These are phyloP conservation scores for Aspergillus sclerotiicarbonarius DNA, from an alignment of 495 filamentous ascomycete species.

Conservation along the genomic window DNA sequence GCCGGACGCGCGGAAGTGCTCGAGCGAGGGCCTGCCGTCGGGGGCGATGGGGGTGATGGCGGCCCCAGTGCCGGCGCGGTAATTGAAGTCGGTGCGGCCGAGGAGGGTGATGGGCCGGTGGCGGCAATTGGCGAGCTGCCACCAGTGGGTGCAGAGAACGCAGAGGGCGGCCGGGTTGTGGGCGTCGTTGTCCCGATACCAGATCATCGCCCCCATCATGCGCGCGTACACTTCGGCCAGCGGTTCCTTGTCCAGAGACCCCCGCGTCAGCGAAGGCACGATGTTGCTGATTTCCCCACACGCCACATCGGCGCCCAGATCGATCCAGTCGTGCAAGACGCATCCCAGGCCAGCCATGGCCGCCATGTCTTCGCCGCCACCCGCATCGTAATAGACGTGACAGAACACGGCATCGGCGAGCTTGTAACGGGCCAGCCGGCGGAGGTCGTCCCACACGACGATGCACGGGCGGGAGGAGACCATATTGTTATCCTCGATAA, in stretches of 20 bases:
- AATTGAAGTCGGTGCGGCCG: not conserved
- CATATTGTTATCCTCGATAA: not conserved
- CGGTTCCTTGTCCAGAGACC: not conserved
- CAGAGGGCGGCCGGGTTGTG: not conserved
- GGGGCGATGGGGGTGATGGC: not conserved
- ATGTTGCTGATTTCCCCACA: not conserved
- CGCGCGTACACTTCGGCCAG: not conserved
- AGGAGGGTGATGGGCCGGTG: not conserved
- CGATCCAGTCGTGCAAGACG: not conserved
- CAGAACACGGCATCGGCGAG: not conserved
- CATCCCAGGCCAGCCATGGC: not conserved
- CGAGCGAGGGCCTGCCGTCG: not conserved
- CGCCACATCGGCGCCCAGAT: not conserved
- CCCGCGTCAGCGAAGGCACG: not conserved
- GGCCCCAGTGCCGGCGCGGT: not conserved
- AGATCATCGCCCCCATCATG: not conserved
- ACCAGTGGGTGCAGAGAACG: constrained; percentile 1
- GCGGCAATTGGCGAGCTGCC: not conserved
- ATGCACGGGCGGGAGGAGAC: not conserved
- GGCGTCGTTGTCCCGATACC: not conserved
- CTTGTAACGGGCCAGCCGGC: not conserved
- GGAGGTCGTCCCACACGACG: not conserved
- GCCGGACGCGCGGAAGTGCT: not conserved
- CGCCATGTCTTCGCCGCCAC: not conserved
- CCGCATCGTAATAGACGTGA: not conserved